phyloP scores from a whole-genome alignment of 495 filamentous ascomycete species.

The Aspergillus ostianus region DNA sequence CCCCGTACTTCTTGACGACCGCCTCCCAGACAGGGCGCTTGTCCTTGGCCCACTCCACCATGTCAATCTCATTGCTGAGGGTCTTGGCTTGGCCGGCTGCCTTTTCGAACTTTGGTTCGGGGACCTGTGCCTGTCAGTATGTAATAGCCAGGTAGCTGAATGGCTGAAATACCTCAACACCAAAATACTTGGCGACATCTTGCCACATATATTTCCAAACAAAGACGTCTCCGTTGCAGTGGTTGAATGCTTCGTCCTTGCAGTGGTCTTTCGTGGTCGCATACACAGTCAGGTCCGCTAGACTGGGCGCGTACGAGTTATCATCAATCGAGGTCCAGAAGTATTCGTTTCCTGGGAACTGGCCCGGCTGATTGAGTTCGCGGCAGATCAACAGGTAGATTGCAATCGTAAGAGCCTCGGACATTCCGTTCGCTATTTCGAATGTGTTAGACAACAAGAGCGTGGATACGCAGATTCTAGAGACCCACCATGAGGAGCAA shows the following conservation, averaged over 20 bases:
- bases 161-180: constrained; percentile 14
- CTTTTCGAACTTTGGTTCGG: constrained; percentile 16
- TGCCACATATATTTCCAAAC: constrained; percentile 29
- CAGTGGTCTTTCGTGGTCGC: constrained; percentile 17
- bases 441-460: not conserved
- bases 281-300: constrained; percentile 26
- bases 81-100: constrained; percentile 17
- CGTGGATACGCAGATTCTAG: not conserved
- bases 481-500: constrained; percentile 19
- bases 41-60: constrained; percentile 30
- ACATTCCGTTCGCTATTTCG: constrained; percentile 31
- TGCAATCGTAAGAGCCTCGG: constrained; percentile 22
- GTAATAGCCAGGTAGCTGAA: not conserved
- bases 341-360: constrained; percentile 23
- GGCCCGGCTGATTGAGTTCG: constrained; percentile 19
- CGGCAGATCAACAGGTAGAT: constrained; percentile 30
- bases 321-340: constrained; percentile 28
- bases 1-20: constrained; percentile 25
- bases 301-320: constrained; percentile 24
- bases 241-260: constrained; percentile 30
- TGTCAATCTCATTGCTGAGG: constrained; percentile 20
- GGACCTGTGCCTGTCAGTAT: constrained; percentile 7
- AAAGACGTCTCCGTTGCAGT: constrained; percentile 30
- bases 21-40: constrained; percentile 29
- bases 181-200: constrained; percentile 24